Evolutionary conservation across 2,329 filamentous ascomycete genomes (phyloP).

Genomic region (Helminthosporium solani): DNA sequence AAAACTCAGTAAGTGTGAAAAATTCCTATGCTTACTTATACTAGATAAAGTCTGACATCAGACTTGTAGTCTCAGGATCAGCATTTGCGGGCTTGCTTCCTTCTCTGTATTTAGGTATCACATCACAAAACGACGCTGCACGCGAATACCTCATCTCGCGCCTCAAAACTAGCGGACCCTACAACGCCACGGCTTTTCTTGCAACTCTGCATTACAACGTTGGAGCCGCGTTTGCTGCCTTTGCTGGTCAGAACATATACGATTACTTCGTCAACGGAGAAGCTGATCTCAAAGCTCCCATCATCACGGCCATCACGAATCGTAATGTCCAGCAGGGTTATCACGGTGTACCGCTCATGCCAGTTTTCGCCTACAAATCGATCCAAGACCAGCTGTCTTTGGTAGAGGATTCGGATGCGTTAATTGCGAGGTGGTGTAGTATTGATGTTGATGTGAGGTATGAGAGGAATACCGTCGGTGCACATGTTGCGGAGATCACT

Average conservation of each 20-base stretch:
- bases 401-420: conserved; percentile 25
- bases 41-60: too few species aligned
- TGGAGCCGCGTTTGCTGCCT: conserved; percentile 3
- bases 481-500: conserved; percentile 19
- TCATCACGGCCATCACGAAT: conserved; percentile 4
- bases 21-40: too few species aligned
- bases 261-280: conserved; percentile 16
- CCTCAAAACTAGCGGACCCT: conserved; percentile 7
- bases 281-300: conserved; percentile 2
- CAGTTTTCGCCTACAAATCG: conserved; percentile 36
- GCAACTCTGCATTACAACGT: conserved; percentile 5
- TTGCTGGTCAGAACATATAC: conserved; percentile 12
- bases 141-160: conserved; percentile 7
- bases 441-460: conserved; percentile 22
- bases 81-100: conserved; percentile 23
- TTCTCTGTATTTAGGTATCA: conserved; percentile 18
- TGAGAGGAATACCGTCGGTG: conserved; percentile 27
- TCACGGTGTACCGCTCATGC: conserved; percentile 22
- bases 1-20: too few species aligned
- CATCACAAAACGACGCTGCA: conserved; percentile 8
- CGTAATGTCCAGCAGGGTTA: conserved; percentile 10
- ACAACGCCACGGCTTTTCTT: conserved; percentile 13
- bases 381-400: conserved; percentile 29
- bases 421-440: conserved; percentile 26
- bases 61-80: conserved; percentile 24